Evolutionary conservation across 2,329 filamentous ascomycete genomes (phyloP), one percentile per base, ranked within the genome.

Genomic region (Phaeosphaeriaceae sp.): DNA sequence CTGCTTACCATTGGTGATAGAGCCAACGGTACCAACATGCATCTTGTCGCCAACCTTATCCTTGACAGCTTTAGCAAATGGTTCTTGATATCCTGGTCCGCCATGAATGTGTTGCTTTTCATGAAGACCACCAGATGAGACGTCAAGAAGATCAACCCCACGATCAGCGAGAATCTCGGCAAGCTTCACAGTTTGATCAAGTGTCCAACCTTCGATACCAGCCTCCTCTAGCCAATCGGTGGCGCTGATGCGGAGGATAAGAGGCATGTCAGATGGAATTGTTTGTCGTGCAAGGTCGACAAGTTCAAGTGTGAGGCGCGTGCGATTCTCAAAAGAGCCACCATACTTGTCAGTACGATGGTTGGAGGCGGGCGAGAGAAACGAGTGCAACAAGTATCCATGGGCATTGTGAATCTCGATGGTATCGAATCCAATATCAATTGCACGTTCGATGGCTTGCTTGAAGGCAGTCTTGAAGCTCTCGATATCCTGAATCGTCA

Each of bases 341-440:
- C 87, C 87, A 60, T 89, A 90, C 48, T 79, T 63, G 64, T 89
- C 87, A 0, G 79, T 88, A 13, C 90, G 81, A 41, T 83, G 76
- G 73, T 94, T 94, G n/a, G 80, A 79, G 0, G 81, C 81, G 0
- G 89, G 88, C 0, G 83, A 86, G 3, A 92, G 52, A 77, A 93
- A 94, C 2, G 77, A 75, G 60, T 86, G 84, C 0, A 93, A 75
- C 0, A 94, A 80, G 66, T 92, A 94, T 1, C 90, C 89, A 63
- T 94, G 90, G 0, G 89, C 90, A 59, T 81, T 83, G 75, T 94
- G 90, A 42, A 95, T 84, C 70, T 95, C 90, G 50, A 95, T 85
- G 6, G 86, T 82, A 67, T 96, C 90, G 40, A 90, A 83, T 0
- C 90, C 91, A 1, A 85, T 87, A 9, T 69, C 66, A 6, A 80